Conservation (phyloP, 2,329 filamentous ascomycete species). For the Aspergillus sp. region DNA sequence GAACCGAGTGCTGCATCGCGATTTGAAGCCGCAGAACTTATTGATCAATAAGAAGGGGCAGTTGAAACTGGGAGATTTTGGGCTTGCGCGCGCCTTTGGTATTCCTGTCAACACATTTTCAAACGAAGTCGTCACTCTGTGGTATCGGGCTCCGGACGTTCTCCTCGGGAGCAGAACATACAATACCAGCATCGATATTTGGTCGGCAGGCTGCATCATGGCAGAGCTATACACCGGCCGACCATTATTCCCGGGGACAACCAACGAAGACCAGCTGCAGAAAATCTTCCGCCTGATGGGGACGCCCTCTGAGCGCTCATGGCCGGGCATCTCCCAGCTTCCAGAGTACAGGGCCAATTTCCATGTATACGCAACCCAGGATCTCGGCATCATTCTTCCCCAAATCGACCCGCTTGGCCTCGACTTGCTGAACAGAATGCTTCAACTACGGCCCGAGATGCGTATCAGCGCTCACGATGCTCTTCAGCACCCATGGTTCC, state of each 20-base stretch:
- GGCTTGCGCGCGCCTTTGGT: slow-evolving; percentile 89
- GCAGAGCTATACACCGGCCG: slow-evolving; percentile 98
- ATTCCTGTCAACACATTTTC: slow-evolving; percentile 98
- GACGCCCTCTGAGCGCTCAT: slow-evolving; percentile 90
- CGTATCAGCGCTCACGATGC: slow-evolving; percentile 87
- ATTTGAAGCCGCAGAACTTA: slow-evolving; percentile 94
- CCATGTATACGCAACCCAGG: slow-evolving; percentile 91
- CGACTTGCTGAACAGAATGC: slow-evolving; percentile 85
- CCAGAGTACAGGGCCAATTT: slow-evolving; percentile 98
- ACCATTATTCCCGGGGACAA: slow-evolving; percentile 94
- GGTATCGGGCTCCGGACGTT: slow-evolving; percentile 97
- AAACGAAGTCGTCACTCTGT: slow-evolving; percentile 95
- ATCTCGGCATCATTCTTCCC: slow-evolving; percentile 81
- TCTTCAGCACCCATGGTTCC: slow-evolving; percentile 90
- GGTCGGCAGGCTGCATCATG: slow-evolving; percentile 99
- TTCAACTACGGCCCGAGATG: slow-evolving; percentile 90
- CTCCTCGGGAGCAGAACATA: slow-evolving; percentile 92
- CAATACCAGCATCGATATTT: slow-evolving; percentile 99
- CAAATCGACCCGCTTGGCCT: slow-evolving; percentile 88
- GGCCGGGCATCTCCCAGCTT: slow-evolving; percentile 92
- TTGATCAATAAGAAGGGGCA: slow-evolving; percentile 91
- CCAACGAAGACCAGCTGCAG: slow-evolving; percentile 95
- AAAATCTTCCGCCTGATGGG: slow-evolving; percentile 99
- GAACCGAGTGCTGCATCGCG: slow-evolving; percentile 92
- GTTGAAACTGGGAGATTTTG: slow-evolving; percentile 92